Conservation (phyloP, 257 asterid genomes). For the Solanum sitiens region DNA sequence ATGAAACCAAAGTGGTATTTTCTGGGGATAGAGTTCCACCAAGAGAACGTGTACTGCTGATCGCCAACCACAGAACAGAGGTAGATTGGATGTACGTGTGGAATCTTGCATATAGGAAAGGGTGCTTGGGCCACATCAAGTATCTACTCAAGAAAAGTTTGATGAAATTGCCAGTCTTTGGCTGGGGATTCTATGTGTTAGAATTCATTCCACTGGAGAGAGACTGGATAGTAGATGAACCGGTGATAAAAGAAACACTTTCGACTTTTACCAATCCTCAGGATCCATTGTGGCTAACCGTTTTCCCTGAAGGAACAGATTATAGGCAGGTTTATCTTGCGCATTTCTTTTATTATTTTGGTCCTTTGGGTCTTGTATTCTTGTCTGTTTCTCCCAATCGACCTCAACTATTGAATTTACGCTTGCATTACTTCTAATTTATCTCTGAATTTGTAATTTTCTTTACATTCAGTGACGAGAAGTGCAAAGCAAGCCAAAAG, state of each 20-base stretch:
- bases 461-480: conserved; percentile 50
- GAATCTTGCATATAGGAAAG: conserved; percentile 78
- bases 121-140: conserved; percentile 52
- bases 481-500: conserved; percentile 58
- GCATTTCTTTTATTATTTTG: background rate
- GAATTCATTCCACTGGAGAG: conserved; percentile 84
- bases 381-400: background rate
- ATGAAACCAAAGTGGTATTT: conserved; percentile 60
- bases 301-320: conserved; percentile 96
- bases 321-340: conserved; percentile 41
- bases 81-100: conserved; percentile 96
- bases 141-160: conserved; percentile 75
- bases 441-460: background rate
- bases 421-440: background rate
- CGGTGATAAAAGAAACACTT: conserved; percentile 35
- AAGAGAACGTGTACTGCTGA: conserved; percentile 55
- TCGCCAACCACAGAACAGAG: conserved; percentile 80
- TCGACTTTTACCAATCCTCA: conserved; percentile 41
- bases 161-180: conserved; percentile 80
- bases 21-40: conserved; percentile 60
- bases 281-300: conserved; percentile 81
- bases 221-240: conserved; percentile 71
- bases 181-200: conserved; percentile 72
- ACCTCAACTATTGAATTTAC: background rate
- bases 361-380: background rate